phyloP scores from a whole-genome alignment of 1,139 yeast genomes.

The Geotrichum aggregatum region DNA sequence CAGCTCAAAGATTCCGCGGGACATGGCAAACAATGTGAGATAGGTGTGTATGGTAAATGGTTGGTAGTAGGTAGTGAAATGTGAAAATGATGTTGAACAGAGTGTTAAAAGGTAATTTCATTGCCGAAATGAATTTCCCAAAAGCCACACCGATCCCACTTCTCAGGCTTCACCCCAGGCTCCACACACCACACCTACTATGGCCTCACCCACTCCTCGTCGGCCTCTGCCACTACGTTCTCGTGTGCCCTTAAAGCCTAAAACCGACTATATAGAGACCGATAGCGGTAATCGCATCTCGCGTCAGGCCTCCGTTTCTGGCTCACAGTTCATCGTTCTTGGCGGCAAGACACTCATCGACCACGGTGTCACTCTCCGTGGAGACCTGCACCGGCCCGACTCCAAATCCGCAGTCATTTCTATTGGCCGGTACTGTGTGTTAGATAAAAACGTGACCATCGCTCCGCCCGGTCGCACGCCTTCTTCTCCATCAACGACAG shows the following conservation, averaged over 20 bases:
- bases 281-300: slow-evolving; percentile 57
- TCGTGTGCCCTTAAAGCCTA: slow-evolving; percentile 5
- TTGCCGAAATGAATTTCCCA: too few relatives aligned
- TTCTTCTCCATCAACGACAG: too few relatives aligned
- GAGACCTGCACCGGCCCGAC: slow-evolving; percentile 40
- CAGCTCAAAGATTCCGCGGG: neutral
- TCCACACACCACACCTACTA: neutral
- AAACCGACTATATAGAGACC: slow-evolving; percentile 33
- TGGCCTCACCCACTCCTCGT: neutral
- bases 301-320: slow-evolving; percentile 44
- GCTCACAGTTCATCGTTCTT: slow-evolving; percentile 45
- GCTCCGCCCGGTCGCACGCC: slow-evolving; percentile 25
- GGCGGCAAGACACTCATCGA: slow-evolving; percentile 47
- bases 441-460: slow-evolving; percentile 29
- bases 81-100: too few relatives aligned
- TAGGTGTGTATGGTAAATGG: too few relatives aligned
- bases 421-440: slow-evolving; percentile 50
- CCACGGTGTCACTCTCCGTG: slow-evolving; percentile 40
- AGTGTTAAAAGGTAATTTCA: too few relatives aligned
- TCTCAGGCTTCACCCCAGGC: neutral
- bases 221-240: slow-evolving; percentile 2
- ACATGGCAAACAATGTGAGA: too few relatives aligned
- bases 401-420: slow-evolving; percentile 44
- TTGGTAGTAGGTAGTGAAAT: too few relatives aligned
- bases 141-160: neutral